Base-by-base conservation (phyloP, 805 yeast species). In the Priceomyces haplophilus region DNA sequence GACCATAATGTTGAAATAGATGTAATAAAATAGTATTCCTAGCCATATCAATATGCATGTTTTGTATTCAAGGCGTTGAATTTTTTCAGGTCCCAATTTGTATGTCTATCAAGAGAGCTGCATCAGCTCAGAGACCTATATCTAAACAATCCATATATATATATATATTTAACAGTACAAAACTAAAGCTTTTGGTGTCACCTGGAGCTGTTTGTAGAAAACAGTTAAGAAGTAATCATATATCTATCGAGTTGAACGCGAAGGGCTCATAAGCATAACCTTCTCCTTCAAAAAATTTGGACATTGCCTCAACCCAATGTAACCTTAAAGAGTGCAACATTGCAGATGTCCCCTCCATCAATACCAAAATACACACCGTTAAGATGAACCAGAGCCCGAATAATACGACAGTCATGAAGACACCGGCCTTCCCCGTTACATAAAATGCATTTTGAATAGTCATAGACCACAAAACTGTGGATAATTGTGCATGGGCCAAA, bases 291-390 rank as follows among this genome's bases (percentile, higher is more conserved):
- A 84, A 84, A 58, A 80, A 83, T 61, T 84, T 84, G 35, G 87
- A 80, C 90, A 84, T 84, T 29, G 87, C 79, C 57, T 84, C 90
- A 41, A 84, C 89, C 90, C 90, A 84, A 57, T 84, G 90, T 53
- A 84, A 69, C 65, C 90, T 76, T 54, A 84, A 72, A 12, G 86
- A 78, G 59, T 84, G 90, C 55, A 84, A 69, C 90, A 84, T 84
- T 16, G 89, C 89, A n/a, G 88, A 82, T 0, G 89, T 84, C 43
- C 90, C 90, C 64, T 84, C 90, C 90, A 84, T 84, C 38, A 82
- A 69, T 37, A 84, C 89, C 57, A 84, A 67, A 33, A 84, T 80
- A 51, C 80, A 74, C 30, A 81, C 83, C 0, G 89, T 83, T 51
- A 84, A 68, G 5, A 76, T 74, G 60, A 84, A 83, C 90, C 90